Percentiles rank a stretch among this genome's conserved stretches.
phyloP scores from a whole-genome alignment of 768 basidiomycete genomes.

The Cubamyces lactineus region DNA sequence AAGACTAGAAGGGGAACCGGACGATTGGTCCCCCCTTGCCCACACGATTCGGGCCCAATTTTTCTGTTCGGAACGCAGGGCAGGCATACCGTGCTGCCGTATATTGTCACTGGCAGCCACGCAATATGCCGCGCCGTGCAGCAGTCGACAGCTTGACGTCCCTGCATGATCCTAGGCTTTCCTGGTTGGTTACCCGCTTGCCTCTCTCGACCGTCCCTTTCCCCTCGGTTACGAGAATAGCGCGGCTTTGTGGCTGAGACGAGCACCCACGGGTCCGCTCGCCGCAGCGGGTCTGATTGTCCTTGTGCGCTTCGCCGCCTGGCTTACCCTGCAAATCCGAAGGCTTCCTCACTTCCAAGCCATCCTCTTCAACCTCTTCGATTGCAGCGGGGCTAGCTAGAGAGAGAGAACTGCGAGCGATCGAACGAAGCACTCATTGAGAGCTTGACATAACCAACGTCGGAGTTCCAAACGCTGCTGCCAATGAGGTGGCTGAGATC shows the following conservation, averaged over 20 bases:
- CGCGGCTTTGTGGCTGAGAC: background rate
- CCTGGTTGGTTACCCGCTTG: background rate
- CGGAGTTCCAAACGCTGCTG: background rate
- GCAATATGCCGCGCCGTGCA: constrained; percentile 4
- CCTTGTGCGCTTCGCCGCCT: too few species aligned
- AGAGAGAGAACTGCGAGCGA: too few species aligned
- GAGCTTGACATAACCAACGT: background rate
- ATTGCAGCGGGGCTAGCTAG: too few species aligned
- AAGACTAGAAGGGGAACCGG: background rate
- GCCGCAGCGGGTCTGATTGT: too few species aligned
- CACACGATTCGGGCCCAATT: background rate
- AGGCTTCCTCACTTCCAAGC: too few species aligned
- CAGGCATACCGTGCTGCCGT: background rate
- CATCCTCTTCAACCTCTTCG: too few species aligned
- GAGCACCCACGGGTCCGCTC: too few species aligned
- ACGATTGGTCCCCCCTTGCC: constrained; percentile 7
- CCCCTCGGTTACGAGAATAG: constrained; percentile 1
- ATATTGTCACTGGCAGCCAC: background rate
- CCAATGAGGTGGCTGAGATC: constrained; percentile 1
- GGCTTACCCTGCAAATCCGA: too few species aligned
- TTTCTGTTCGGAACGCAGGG: constrained; percentile 11
- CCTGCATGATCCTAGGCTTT: constrained; percentile 9
- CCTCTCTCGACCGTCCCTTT: background rate
- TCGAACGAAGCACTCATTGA: background rate
- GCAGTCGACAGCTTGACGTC: constrained; percentile 10